phyloP scores from a whole-genome alignment of 2,329 filamentous ascomycete species.

The Xylaria sp. region DNA sequence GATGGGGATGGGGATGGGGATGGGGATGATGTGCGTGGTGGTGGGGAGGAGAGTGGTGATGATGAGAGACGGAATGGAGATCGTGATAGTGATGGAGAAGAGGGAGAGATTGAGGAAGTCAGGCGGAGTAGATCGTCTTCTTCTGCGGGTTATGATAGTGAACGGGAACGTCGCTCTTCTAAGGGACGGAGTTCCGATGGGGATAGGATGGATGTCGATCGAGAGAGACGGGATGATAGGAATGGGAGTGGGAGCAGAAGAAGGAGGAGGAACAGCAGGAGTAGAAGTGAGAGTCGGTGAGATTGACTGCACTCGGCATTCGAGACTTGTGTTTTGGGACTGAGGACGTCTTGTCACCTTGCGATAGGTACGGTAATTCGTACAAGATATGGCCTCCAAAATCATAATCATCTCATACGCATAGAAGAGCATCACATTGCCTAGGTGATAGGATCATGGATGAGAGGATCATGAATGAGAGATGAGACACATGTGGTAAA shows the following conservation, averaged over 20 bases:
- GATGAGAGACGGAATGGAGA: conserved; percentile 56
- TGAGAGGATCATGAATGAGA: background rate
- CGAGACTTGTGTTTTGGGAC: background rate
- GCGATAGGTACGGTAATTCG: background rate
- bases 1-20: conserved; percentile 38
- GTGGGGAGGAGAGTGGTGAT: conserved; percentile 50
- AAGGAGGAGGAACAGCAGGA: conserved; percentile 26
- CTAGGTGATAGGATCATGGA: background rate
- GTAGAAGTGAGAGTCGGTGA: conserved; percentile 33
- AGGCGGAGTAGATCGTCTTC: conserved; percentile 18
- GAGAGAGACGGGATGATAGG: conserved; percentile 41
- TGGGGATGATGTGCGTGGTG: background rate
- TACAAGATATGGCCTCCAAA: background rate
- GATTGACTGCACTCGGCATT: background rate
- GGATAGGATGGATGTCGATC: conserved; percentile 56
- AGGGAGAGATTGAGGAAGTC: conserved; percentile 36
- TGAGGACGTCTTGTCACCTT: background rate
- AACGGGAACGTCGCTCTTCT: conserved; percentile 37
- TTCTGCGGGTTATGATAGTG: conserved; percentile 28
- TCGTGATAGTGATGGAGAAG: conserved; percentile 13
- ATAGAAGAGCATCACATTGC: background rate
- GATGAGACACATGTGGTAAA: conserved; percentile 16
- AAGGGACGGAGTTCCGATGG: conserved; percentile 47
- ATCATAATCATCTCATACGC: conserved; percentile 2
- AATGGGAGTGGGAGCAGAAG: conserved; percentile 35